Percentiles rank a stretch among this genome's conserved stretches.
These are phyloP conservation scores for Colletotrichum lentis DNA, from an alignment of 2,329 filamentous ascomycete species.

Conservation along the genomic window DNA sequence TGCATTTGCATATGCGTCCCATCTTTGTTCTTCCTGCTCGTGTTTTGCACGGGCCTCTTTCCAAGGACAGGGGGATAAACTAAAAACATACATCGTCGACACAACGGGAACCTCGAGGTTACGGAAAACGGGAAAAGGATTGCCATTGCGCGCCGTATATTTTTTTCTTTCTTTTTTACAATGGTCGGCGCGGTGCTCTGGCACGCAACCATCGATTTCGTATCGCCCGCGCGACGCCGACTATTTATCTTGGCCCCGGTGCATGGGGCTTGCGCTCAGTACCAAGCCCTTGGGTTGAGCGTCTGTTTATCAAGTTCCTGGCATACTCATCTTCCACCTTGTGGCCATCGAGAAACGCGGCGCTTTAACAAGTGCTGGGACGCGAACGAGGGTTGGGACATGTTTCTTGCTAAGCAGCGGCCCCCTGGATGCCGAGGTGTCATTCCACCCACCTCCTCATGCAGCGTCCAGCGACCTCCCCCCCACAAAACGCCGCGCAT, in stretches of 20 bases:
- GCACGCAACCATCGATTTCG: constrained; percentile 17
- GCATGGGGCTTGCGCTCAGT: constrained; percentile 32
- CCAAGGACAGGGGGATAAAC: not conserved
- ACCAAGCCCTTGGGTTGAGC: constrained; percentile 11
- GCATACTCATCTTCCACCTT: too few relatives aligned
- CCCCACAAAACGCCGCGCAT: constrained; percentile 28
- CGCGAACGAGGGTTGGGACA: constrained; percentile 20
- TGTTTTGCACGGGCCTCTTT: constrained; percentile 25
- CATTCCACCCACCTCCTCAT: constrained; percentile 32
- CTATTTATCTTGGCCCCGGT: constrained; percentile 14
- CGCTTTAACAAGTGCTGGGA: too few relatives aligned
- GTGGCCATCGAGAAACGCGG: too few relatives aligned
- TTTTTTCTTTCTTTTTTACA: not conserved
- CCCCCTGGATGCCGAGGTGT: constrained; percentile 34
- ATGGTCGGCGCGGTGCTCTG: constrained; percentile 14
- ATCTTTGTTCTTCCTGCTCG: constrained; percentile 18
- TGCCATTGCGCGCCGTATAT: not conserved
- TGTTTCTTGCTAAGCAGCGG: constrained; percentile 35
- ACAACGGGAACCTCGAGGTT: not conserved
- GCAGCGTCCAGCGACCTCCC: constrained; percentile 27
- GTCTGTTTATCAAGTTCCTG: not conserved
- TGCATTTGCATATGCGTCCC: constrained; percentile 32
- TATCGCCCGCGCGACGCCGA: constrained; percentile 8
- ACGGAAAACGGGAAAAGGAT: not conserved
- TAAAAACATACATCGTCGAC: not conserved